phyloP scores from a whole-genome alignment of 805 yeast genomes.

The Kodamaea hsintzibuensis region DNA sequence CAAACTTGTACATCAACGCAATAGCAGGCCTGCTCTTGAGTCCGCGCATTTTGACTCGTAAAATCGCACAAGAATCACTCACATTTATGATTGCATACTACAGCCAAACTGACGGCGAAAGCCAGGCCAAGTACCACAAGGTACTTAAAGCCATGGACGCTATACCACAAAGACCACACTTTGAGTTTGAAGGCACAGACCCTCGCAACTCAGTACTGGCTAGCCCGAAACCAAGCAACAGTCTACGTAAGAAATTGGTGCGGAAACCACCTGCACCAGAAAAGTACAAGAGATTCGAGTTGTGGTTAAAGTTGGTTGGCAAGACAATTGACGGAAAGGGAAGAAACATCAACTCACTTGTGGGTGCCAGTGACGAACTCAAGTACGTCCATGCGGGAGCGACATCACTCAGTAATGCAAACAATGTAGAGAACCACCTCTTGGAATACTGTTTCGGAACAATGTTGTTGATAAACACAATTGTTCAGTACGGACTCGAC shows the following conservation, averaged over 20 bases:
- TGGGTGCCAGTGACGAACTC: constrained; percentile 87
- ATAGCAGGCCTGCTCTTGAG: constrained; percentile 74
- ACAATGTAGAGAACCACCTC: constrained; percentile 60
- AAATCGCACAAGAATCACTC: constrained; percentile 76
- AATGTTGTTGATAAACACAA: constrained; percentile 66
- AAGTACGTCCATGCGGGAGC: constrained; percentile 42
- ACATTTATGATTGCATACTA: constrained; percentile 46
- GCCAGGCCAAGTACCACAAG: constrained; percentile 52
- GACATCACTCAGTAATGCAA: constrained; percentile 29
- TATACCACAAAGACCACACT: constrained; percentile 39
- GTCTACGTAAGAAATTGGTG: constrained; percentile 23
- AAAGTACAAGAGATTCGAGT: constrained; percentile 54
- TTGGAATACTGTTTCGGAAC: constrained; percentile 73
- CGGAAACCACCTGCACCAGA: constrained; percentile 39
- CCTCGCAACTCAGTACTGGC: not conserved
- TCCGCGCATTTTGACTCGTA: constrained; percentile 72
- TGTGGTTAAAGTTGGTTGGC: constrained; percentile 70
- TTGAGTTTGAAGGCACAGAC: constrained; percentile 31
- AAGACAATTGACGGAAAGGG: constrained; percentile 83
- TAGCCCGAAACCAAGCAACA: not conserved
- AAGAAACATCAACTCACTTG: constrained; percentile 77
- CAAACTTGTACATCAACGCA: constrained; percentile 50
- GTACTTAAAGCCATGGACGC: constrained; percentile 55
- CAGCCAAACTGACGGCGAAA: constrained; percentile 26
- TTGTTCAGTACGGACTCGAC: constrained; percentile 50